Conservation (phyloP, 306 rosid genomes). For the Sechiopsis laciniata region DNA sequence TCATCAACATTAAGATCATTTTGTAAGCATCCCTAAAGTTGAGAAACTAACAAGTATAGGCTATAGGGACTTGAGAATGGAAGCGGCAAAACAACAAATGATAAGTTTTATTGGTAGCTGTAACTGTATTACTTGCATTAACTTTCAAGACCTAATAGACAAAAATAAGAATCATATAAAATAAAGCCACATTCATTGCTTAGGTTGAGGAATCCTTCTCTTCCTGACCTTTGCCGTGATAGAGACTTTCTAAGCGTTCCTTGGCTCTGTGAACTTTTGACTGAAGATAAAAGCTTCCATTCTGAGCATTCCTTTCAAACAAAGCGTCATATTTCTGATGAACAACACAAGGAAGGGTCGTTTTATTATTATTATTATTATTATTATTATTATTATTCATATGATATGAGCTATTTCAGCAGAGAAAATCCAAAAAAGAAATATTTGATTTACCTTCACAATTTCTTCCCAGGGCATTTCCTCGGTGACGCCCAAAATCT, state of each 20-base stretch:
- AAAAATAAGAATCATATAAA: no score
- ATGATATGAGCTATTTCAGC: no score
- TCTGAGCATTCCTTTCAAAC: slow-evolving; percentile 71
- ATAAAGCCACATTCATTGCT: background rate
- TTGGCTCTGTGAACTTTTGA: slow-evolving; percentile 91
- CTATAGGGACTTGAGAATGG: no score
- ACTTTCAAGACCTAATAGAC: no score
- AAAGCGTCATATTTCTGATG: slow-evolving; percentile 56
- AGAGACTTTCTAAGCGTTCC: slow-evolving; percentile 59
- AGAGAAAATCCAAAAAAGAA: background rate
- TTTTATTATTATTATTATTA: no score
- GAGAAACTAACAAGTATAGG: no score
- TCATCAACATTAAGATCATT: no score
- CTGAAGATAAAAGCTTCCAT: slow-evolving; percentile 83
- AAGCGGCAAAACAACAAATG: no score
- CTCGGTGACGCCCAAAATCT: slow-evolving; percentile 70
- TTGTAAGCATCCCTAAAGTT: no score
- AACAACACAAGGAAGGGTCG: background rate
- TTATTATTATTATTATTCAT: no score
- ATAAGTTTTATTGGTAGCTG: no score
- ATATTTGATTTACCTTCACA: slow-evolving; percentile 18
- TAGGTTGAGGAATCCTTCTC: slow-evolving; percentile 38
- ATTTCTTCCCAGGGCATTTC: slow-evolving; percentile 67
- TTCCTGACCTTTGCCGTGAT: slow-evolving; percentile 36
- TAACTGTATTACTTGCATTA: no score